Evolutionary conservation across 1,284 basidiomycete genomes (phyloP), one percentile per base, ranked within the genome.

Genomic region (Agroathelia rolfsii): DNA sequence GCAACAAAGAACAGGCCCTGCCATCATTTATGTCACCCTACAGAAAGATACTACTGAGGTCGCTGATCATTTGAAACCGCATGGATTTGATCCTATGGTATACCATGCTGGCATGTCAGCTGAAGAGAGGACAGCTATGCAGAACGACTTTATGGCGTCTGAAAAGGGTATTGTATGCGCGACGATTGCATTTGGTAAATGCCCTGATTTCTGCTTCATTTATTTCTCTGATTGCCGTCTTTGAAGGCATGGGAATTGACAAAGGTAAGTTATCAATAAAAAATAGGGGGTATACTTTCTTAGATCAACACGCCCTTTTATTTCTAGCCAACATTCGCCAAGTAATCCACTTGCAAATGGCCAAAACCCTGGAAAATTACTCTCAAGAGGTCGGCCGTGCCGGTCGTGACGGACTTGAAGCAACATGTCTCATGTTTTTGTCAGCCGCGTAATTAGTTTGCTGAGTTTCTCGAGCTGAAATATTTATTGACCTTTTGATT

Each of bases 341-440:
- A n/a, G n/a, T n/a, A n/a, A n/a, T 83, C 22, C 81, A 84, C 48
- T 63, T 82, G 36, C 68, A 69, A 32, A 58, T 82, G 39, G 77
- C 80, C 2, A 69, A 75, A 40, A 77, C 75, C 0, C 53, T 85
- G 10, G 79, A 83, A 46, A 52, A 59, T 39, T 64, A 80, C 47
- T 78, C 76, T 37, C 80, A 86, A 52, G 82, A 86, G 52, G 80
- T 82, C 0, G 82, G 82, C 4, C 64, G 82, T 39, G 82, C 80
- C 0, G 82, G 81, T 1, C 64, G 82, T 37, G 82, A 86, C 48
- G 81, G 80, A 12, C 55, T 69, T 25, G 55, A 55, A 4, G 74
- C 76, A 0, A 58, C 55, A 8, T 82, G 77, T 50, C 55, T 75
- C 21, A 61, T 79, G 44, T 77, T 63, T 41, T 51, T 66, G n/a